Base-by-base conservation (phyloP, 345 rosid species). In the Ceriops decandra region DNA sequence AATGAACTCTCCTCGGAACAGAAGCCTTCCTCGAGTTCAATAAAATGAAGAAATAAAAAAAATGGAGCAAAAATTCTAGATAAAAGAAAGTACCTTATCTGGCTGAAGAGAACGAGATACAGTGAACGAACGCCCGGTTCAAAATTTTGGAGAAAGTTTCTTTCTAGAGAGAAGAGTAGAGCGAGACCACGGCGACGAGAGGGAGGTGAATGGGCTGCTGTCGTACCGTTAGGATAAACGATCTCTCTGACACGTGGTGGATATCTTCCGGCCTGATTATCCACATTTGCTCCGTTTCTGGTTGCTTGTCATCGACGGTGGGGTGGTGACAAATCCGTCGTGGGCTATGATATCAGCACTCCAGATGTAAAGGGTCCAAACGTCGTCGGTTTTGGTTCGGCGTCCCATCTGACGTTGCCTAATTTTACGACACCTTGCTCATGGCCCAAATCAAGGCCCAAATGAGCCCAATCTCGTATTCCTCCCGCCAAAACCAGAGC, bases 401-500 rank as follows among this genome's bases (percentile, higher is more conserved):
- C 6, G 11, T 1, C 13, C 16, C 11, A 20, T 32, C 21, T 60
- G 6, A 0, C 30, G 47, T 19, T 7, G 46, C n/a, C 21, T 2
- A 38, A 38, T 38, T 38, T 38, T 38, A 10, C 16, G 47, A 38
- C 47, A 10, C 16, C 47, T 10, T 3, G 47, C 16, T 11, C 13
- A 3, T 8, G 46, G 46, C 46, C 46, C 10, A 9, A 10, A 1
- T 31, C 0, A 9, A 38, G 49, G 49, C 19, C 49, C 49, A 42
- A 42, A 42, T 42, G 49, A 42, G 49, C 49, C 49, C 49, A 42
- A 42, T 42, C 49, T 13, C n/a, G 20, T 16, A 2, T 22, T 10
- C 17, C 6, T 67, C 71, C 71, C 71, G 71, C 71, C 81, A 81
- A 74, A 74, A 77, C 9, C 31, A 8, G 53, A 31, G 54, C 10